Evolutionary conservation across 2,329 filamentous ascomycete species (phyloP).

Genomic region (Monilinia aucupariae): DNA sequence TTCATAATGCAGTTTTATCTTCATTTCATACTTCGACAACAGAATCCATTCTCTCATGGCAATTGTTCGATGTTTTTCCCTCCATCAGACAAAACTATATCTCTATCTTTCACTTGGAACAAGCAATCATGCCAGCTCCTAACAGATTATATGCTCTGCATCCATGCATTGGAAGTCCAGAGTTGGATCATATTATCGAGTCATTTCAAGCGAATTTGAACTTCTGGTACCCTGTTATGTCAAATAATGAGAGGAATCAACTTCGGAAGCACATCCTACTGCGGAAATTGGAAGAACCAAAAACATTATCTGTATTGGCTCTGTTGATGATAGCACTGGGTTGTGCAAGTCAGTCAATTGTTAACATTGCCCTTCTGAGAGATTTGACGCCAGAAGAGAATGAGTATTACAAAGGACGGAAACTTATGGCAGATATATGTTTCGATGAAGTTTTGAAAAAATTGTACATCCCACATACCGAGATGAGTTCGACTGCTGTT

Average conservation of each 20-base stretch:
- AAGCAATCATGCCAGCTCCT: conserved; percentile 37
- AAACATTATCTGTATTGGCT: conserved; percentile 37
- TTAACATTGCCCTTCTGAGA: conserved; percentile 28
- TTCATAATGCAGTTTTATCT: conserved; percentile 44
- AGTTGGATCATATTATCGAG: conserved; percentile 40
- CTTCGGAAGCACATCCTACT: neutral
- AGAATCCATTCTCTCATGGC: conserved; percentile 48
- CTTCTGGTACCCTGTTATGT: conserved; percentile 50
- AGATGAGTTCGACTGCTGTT: conserved; percentile 42
- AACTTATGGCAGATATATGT: conserved; percentile 26
- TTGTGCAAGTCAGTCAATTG: conserved; percentile 41
- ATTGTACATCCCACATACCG: conserved; percentile 43
- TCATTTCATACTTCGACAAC: conserved; percentile 48
- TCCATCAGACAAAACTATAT: conserved; percentile 40
- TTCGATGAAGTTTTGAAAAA: conserved; percentile 40
- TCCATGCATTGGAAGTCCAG: conserved; percentile 41
- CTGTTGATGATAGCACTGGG: conserved; percentile 46
- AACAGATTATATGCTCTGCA: conserved; percentile 37
- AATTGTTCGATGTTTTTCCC: conserved; percentile 44
- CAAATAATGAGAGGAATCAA: conserved; percentile 36
- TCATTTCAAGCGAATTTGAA: conserved; percentile 46
- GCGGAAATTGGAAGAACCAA: neutral
- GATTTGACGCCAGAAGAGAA: conserved; percentile 29
- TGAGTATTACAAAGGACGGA: conserved; percentile 30
- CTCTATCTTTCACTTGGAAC: conserved; percentile 46